Evolutionary conservation across 2,329 filamentous ascomycete genomes (phyloP).

Genomic region (Arthroderma sp.): DNA sequence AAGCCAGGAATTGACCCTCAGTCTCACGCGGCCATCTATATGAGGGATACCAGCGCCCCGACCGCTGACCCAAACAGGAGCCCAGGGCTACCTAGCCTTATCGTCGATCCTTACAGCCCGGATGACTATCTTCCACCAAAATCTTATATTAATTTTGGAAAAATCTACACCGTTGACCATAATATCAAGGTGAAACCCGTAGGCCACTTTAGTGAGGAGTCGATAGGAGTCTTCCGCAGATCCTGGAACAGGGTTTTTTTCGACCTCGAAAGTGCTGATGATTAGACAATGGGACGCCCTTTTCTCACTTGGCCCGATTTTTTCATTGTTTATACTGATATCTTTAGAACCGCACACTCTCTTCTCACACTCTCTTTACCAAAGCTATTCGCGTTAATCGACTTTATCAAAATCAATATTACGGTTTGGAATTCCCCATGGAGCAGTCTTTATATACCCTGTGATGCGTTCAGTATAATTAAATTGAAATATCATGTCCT

Average conservation of each 20-base stretch:
- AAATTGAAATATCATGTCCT: too few species aligned
- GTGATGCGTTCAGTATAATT: too few species aligned
- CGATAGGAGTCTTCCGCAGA: slow-evolving; percentile 18
- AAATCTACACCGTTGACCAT: slow-evolving; percentile 33
- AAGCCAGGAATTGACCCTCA: slow-evolving; percentile 27
- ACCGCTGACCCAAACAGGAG: not conserved
- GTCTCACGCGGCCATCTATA: slow-evolving; percentile 32
- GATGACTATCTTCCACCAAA: slow-evolving; percentile 20
- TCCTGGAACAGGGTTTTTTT: slow-evolving; percentile 16
- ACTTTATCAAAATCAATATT: too few species aligned
- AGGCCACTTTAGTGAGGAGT: slow-evolving; percentile 24
- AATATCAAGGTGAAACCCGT: slow-evolving; percentile 33
- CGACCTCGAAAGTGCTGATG: too few species aligned
- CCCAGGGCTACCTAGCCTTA: slow-evolving; percentile 19
- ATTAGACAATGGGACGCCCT: too few species aligned
- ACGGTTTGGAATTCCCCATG: too few species aligned
- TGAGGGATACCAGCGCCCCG: slow-evolving; percentile 12
- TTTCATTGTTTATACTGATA: too few species aligned
- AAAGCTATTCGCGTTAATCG: too few species aligned
- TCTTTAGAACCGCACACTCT: too few species aligned
- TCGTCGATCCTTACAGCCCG: slow-evolving; percentile 19
- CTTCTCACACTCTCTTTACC: too few species aligned
- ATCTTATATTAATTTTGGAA: slow-evolving; percentile 33
- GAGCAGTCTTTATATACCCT: too few species aligned
- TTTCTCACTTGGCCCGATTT: too few species aligned